phyloP scores from a whole-genome alignment of 2,329 filamentous ascomycete genomes.

The Penicillium rolfsii region DNA sequence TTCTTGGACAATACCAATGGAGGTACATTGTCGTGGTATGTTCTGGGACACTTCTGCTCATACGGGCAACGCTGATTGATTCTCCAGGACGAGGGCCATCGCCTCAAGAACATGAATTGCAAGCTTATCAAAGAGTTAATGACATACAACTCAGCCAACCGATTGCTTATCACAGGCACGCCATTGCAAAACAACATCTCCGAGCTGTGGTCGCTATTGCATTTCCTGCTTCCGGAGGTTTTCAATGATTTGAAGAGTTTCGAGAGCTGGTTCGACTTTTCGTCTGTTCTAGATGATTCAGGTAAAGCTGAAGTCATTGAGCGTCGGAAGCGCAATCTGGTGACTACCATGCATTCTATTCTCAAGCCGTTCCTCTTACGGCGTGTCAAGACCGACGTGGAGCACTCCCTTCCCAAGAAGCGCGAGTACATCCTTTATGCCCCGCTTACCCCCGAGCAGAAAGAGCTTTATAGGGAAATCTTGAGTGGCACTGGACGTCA shows the following conservation, averaged over 20 bases:
- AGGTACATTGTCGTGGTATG: constrained; percentile 91
- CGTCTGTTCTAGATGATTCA: constrained; percentile 81
- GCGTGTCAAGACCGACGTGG: constrained; percentile 90
- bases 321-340: constrained; percentile 73
- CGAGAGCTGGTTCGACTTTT: constrained; percentile 96
- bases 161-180: constrained; percentile 90
- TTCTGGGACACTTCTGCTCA: constrained; percentile 1
- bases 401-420: constrained; percentile 89
- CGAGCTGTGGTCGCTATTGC: constrained; percentile 91
- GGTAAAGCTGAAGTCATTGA: constrained; percentile 79
- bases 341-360: constrained; percentile 89
- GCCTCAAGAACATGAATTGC: constrained; percentile 95
- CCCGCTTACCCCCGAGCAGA: constrained; percentile 86
- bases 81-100: constrained; percentile 83
- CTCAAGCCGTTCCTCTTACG: constrained; percentile 88
- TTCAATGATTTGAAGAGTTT: constrained; percentile 94
- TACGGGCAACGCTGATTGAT: constrained; percentile 19
- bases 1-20: constrained; percentile 84
- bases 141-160: constrained; percentile 85
- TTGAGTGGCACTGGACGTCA: constrained; percentile 71
- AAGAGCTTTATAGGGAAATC: constrained; percentile 85
- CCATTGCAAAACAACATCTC: constrained; percentile 94
- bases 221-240: constrained; percentile 89
- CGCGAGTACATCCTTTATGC: constrained; percentile 95
- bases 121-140: constrained; percentile 86